These are phyloP conservation scores for Tripterygium wilfordii DNA, from an alignment of 177 flowering plant species.

Conservation along the genomic window DNA sequence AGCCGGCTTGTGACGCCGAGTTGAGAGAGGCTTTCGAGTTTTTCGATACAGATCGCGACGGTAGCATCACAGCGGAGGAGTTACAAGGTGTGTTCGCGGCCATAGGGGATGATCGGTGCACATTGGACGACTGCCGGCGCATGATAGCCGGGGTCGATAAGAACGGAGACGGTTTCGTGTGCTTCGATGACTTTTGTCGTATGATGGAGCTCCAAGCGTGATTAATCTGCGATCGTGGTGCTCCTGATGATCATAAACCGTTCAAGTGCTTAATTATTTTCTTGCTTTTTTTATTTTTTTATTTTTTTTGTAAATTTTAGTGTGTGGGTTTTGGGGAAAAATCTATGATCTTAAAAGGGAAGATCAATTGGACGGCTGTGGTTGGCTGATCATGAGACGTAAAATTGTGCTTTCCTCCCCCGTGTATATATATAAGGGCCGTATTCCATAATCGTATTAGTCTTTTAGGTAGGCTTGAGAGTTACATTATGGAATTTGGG, in stretches of 20 bases:
- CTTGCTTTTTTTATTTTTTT: no score
- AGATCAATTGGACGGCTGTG: no score
- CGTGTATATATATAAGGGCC: no score
- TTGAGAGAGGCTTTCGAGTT: conserved; percentile 54
- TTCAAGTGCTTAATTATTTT: no score
- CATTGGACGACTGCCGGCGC: conserved; percentile 77
- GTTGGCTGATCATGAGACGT: no score
- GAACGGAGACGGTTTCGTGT: conserved; percentile 80
- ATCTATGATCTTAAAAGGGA: no score
- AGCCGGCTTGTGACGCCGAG: conserved; percentile 45
- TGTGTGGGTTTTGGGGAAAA: no score
- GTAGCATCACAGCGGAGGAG: conserved; percentile 88
- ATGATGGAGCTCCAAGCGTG: conserved; percentile 70
- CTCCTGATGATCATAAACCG: conserved; percentile 10
- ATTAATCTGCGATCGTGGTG: conserved; percentile 7
- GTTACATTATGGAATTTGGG: no score
- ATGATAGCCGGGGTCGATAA: conserved; percentile 72
- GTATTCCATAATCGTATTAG: no score
- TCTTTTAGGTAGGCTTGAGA: no score
- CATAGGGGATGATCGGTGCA: conserved; percentile 71
- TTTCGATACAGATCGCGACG: conserved; percentile 77
- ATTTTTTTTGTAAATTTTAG: no score
- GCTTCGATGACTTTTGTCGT: conserved; percentile 73
- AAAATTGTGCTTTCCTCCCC: no score
- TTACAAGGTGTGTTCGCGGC: conserved; percentile 34